Conservation (phyloP, 148 eudicot species). For the Mesembryanthemum crystallinum region DNA sequence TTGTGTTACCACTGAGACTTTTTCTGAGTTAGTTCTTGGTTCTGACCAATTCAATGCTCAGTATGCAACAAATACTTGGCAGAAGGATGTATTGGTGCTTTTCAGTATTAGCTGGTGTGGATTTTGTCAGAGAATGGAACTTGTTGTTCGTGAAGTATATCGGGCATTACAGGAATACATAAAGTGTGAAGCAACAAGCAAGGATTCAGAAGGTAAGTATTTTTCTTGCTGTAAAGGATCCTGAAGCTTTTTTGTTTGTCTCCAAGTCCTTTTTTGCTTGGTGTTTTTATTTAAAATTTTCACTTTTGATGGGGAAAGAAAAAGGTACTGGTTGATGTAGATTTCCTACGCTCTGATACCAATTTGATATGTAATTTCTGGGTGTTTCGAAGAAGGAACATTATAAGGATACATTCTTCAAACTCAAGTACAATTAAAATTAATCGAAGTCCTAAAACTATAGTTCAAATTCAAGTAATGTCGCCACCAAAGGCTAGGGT, state of each 20-base stretch:
- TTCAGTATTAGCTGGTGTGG: constrained; percentile 89
- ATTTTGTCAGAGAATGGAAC: constrained; percentile 88
- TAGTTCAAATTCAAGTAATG: no score
- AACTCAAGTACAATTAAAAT: no score
- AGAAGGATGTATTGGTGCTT: constrained; percentile 73
- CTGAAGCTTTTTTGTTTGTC: neutral
- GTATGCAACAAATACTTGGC: constrained; percentile 39
- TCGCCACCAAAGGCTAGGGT: no score
- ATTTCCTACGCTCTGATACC: no score
- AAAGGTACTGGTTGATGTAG: no score
- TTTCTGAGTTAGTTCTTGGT: constrained; percentile 70
- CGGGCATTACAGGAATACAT: constrained; percentile 56
- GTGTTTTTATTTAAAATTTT: neutral
- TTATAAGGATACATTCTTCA: no score
- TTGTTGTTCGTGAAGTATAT: constrained; percentile 81
- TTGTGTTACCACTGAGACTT: constrained; percentile 47
- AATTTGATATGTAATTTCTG: no score
- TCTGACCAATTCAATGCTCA: constrained; percentile 38
- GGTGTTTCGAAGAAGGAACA: no score
- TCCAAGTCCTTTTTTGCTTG: neutral
- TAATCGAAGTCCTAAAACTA: no score
- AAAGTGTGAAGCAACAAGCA: constrained; percentile 33
- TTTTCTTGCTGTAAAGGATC: neutral
- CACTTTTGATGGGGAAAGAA: neutral
- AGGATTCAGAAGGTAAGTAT: constrained; percentile 46